Conservation (phyloP, 345 rosid genomes). For the Zanthoxylum bungeanum region DNA sequence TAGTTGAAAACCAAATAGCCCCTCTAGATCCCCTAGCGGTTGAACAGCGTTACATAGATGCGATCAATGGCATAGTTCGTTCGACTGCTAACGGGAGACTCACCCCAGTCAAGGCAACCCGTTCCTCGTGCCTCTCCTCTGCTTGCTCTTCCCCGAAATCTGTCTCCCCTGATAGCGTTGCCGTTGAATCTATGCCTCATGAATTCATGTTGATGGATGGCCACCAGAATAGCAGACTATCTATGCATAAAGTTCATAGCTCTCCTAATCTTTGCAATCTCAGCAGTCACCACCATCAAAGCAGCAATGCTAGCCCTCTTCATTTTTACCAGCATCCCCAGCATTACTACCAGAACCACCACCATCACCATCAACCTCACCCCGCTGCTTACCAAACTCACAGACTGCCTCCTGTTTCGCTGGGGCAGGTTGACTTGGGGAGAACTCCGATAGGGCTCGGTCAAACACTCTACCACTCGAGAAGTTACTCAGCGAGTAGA, state of each 20-base stretch:
- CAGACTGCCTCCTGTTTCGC: slow-evolving; percentile 1
- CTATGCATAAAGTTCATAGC: slow-evolving; percentile 66
- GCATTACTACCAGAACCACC: slow-evolving; percentile 26
- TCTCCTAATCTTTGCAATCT: slow-evolving; percentile 60
- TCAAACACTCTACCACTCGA: slow-evolving; percentile 13
- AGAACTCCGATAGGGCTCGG: slow-evolving; percentile 23
- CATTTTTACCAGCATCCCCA: slow-evolving; percentile 29
- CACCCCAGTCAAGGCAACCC: slow-evolving; percentile 30
- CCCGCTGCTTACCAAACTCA: slow-evolving; percentile 27
- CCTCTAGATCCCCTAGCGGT: slow-evolving; percentile 34
- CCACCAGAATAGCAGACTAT: slow-evolving; percentile 25
- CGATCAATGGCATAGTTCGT: slow-evolving; percentile 60
- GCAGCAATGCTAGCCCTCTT: slow-evolving; percentile 17
- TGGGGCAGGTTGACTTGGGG: slow-evolving; percentile 20
- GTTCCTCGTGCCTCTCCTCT: slow-evolving; percentile 44
- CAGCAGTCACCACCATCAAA: slow-evolving; percentile 13
- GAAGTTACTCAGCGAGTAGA: slow-evolving; percentile 20
- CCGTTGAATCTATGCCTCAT: slow-evolving; percentile 15
- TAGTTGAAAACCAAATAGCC: slow-evolving; percentile 34
- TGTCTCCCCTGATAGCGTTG: slow-evolving; percentile 47
- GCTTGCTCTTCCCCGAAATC: slow-evolving; percentile 62
- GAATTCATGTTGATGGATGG: slow-evolving; percentile 25
- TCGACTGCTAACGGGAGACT: slow-evolving; percentile 19
- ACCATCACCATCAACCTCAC: slow-evolving; percentile 29
- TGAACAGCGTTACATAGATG: slow-evolving; percentile 81